Percentiles rank a stretch among this genome's conserved stretches.
These are phyloP conservation scores for Quercus wislizeni DNA, from an alignment of 306 rosid genomes.

Conservation along the genomic window DNA sequence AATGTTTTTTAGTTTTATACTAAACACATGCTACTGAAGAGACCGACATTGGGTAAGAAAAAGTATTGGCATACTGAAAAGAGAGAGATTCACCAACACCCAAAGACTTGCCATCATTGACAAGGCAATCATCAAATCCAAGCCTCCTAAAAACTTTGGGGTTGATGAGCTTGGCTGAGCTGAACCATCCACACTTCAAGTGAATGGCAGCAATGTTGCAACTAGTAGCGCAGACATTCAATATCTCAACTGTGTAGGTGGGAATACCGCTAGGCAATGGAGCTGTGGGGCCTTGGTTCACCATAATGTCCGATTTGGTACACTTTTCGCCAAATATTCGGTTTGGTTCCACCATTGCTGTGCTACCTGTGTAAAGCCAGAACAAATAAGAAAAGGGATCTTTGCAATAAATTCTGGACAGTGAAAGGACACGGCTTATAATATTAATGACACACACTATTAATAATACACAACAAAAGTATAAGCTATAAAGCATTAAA, in stretches of 20 bases:
- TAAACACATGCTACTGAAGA: conserved; percentile 49
- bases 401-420: not conserved
- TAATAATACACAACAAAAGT: not conserved
- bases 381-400: not conserved
- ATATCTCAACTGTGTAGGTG: conserved; percentile 70
- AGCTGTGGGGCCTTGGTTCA: conserved; percentile 75
- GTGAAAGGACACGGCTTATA: not conserved
- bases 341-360: conserved; percentile 46
- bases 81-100: conserved; percentile 55
- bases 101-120: conserved; percentile 71
- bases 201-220: conserved; percentile 72
- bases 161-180: conserved; percentile 77
- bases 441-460: no score
- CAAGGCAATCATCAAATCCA: conserved; percentile 70
- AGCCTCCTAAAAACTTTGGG: conserved; percentile 86
- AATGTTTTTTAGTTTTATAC: not conserved
- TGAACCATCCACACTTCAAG: conserved; percentile 85
- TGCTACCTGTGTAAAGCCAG: not conserved
- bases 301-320: conserved; percentile 52
- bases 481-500: not conserved
- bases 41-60: conserved; percentile 60
- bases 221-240: conserved; percentile 65
- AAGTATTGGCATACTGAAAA: conserved; percentile 82
- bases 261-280: conserved; percentile 89
- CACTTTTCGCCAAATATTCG: conserved; percentile 81